A percentile compares a stretch with the other conserved stretches of the same genome.
Conservation (phyloP, 305 asterid species). For the Solanum hybrid region DNA sequence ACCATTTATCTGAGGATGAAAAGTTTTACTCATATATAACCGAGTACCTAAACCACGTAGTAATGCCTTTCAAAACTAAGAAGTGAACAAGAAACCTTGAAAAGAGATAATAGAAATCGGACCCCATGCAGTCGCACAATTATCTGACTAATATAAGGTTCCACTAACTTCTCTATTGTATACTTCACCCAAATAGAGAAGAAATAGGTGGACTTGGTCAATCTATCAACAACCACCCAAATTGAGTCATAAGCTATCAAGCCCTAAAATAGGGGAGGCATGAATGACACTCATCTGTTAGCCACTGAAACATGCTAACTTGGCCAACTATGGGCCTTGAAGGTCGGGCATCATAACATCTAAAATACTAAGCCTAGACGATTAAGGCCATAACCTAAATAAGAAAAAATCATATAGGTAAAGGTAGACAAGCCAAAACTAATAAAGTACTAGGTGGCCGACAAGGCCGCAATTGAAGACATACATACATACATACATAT, state of each 20-base stretch:
- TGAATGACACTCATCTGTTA: neutral
- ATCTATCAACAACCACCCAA: neutral
- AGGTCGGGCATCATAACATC: neutral
- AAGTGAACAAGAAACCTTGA: neutral
- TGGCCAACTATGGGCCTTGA: neutral
- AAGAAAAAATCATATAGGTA: neutral
- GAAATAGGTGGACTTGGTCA: neutral
- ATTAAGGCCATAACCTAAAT: neutral
- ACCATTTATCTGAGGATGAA: neutral
- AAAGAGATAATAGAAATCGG: neutral
- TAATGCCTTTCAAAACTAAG: neutral
- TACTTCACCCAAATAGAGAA: neutral
- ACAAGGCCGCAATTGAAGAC: neutral
- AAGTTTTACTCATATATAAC: neutral
- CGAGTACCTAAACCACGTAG: neutral
- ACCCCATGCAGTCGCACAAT: neutral
- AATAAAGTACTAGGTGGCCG: neutral
- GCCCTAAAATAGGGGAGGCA: neutral
- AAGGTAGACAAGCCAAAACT: neutral
- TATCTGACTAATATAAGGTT: neutral
- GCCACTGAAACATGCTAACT: neutral
- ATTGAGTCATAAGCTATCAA: neutral
- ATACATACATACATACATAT: no score
- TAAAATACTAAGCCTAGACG: neutral
- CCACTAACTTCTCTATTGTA: neutral